A percentile compares a stretch with the other conserved stretches of the same genome.
phyloP scores from a whole-genome alignment of 257 asterid species.

The Plantago ovata region DNA sequence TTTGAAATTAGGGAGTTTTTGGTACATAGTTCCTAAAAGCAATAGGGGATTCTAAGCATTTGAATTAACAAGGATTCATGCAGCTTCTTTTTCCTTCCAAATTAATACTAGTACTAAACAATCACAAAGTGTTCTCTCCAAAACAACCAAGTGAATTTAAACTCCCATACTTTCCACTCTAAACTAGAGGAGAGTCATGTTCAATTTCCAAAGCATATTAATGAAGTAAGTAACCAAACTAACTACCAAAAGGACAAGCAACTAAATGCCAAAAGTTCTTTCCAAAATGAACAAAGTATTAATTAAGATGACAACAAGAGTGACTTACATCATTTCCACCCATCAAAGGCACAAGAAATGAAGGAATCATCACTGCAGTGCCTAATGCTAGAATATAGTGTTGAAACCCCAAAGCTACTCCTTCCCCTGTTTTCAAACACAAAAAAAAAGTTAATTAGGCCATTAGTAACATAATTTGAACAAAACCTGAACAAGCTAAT shows the following conservation, averaged over 20 bases:
- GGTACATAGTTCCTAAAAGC: too few species aligned
- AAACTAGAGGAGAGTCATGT: too few species aligned
- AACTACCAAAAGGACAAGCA: neutral
- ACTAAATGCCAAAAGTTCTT: neutral
- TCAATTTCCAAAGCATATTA: too few species aligned
- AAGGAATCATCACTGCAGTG: slow-evolving; percentile 94
- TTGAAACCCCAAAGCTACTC: slow-evolving; percentile 86
- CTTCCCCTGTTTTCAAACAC: slow-evolving; percentile 60
- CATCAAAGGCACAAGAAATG: slow-evolving; percentile 93
- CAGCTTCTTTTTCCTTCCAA: too few species aligned
- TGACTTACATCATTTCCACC: slow-evolving; percentile 88
- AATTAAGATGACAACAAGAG: neutral
- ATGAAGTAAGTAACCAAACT: neutral
- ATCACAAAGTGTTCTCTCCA: too few species aligned
- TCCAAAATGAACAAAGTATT: neutral
- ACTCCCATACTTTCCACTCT: too few species aligned
- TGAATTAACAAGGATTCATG: too few species aligned
- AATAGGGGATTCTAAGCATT: too few species aligned
- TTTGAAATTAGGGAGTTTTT: too few species aligned
- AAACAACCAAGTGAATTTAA: too few species aligned
- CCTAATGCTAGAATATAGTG: slow-evolving; percentile 88
- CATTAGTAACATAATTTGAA: neutral
- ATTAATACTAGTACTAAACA: too few species aligned
- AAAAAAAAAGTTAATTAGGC: slow-evolving; percentile 22
- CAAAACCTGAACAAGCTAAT: neutral